A percentile compares a stretch with the other conserved stretches of the same genome.
These are phyloP conservation scores for Emmonsia crescens DNA, from an alignment of 2,329 filamentous ascomycete genomes.

Conservation along the genomic window DNA sequence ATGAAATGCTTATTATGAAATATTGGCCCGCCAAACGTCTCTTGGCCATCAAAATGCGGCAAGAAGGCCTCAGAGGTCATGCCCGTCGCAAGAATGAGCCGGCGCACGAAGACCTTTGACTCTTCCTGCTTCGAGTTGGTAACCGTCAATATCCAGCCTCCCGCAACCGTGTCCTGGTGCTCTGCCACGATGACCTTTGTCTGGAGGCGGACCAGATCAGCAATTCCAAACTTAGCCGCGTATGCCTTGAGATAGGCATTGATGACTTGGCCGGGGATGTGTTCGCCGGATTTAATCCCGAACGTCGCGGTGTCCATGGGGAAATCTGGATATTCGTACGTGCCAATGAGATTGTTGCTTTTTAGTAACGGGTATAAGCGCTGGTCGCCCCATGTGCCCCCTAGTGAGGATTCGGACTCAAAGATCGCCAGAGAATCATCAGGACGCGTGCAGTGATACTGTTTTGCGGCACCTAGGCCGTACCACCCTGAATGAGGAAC, in stretches of 20 bases:
- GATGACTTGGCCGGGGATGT: slow-evolving; percentile 48
- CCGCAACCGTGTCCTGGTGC: slow-evolving; percentile 20
- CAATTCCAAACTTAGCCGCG: slow-evolving; percentile 43
- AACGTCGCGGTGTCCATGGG: slow-evolving; percentile 52
- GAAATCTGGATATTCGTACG: slow-evolving; percentile 63
- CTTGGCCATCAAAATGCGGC: slow-evolving; percentile 41
- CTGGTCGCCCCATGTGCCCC: slow-evolving; percentile 59
- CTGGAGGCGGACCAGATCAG: slow-evolving; percentile 36
- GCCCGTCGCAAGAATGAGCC: slow-evolving; percentile 53
- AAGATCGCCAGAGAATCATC: slow-evolving; percentile 46
- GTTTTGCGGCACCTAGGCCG: slow-evolving; percentile 52
- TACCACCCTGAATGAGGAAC: slow-evolving; percentile 32
- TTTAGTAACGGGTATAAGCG: slow-evolving; percentile 57
- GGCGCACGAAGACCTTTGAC: slow-evolving; percentile 25
- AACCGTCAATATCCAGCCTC: slow-evolving; percentile 21
- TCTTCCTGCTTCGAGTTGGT: slow-evolving; percentile 8
- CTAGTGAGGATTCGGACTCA: slow-evolving; percentile 47
- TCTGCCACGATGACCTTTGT: slow-evolving; percentile 40
- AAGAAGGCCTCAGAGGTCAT: slow-evolving; percentile 48
- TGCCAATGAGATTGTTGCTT: slow-evolving; percentile 63
- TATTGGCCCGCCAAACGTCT: slow-evolving; percentile 42
- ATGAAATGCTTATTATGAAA: slow-evolving; percentile 49
- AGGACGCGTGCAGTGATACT: slow-evolving; percentile 50
- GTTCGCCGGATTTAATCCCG: slow-evolving; percentile 39
- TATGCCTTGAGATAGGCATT: slow-evolving; percentile 49